These are phyloP conservation scores for Corymbia citriodora DNA, from an alignment of 441 rosid species.

Conservation along the genomic window DNA sequence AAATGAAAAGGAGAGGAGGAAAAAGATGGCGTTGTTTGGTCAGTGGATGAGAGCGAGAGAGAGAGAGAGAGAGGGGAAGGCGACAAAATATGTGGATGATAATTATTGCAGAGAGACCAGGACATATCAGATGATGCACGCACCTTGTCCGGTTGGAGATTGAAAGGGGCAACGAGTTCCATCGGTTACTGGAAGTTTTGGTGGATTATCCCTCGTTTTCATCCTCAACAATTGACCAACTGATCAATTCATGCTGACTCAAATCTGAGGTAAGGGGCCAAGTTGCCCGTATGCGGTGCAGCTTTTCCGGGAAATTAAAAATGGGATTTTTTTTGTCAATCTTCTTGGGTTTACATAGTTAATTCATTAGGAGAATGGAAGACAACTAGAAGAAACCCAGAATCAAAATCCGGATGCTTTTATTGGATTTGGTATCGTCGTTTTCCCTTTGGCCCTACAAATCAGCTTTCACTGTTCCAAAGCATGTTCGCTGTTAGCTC, in stretches of 20 bases:
- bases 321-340: neutral
- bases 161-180: neutral
- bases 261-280: neutral
- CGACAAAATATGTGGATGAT: neutral
- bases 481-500: neutral
- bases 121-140: neutral
- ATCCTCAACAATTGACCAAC: neutral
- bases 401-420: neutral
- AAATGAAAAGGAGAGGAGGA: neutral
- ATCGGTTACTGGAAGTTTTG: neutral
- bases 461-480: neutral
- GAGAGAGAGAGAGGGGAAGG: neutral
- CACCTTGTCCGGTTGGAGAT: neutral
- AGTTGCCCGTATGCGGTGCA: neutral
- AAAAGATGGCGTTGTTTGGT: neutral
- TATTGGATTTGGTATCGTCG: neutral
- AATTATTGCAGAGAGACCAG: neutral
- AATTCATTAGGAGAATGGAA: neutral
- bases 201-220: neutral
- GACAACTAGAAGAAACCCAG: neutral
- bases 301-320: neutral
- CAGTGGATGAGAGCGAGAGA: neutral
- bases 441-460: neutral
- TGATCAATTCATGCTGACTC: neutral
- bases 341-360: neutral